Conservation (phyloP, 352 stramenopile species). For the Pythium pyrilobum region DNA sequence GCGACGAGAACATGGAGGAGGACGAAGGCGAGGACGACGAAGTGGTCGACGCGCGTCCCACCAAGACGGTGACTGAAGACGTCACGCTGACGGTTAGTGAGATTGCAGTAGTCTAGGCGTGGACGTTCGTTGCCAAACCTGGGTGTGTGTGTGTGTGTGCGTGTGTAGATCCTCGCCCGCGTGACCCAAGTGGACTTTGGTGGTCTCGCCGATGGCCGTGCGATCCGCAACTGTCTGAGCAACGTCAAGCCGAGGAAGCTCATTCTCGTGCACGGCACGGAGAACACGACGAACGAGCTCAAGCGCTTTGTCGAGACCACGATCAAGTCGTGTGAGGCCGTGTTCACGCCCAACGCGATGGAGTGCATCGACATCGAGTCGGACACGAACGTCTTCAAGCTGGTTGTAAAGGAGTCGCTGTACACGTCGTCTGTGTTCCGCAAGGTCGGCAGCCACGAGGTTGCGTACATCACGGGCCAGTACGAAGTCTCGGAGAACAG, state of each 20-base stretch:
- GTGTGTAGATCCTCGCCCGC: conserved; percentile 55
- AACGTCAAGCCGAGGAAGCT: conserved; percentile 88
- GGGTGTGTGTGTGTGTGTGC: no score
- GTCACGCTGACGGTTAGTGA: conserved; percentile 47
- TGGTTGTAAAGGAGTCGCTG: conserved; percentile 81
- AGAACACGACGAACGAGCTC: conserved; percentile 71
- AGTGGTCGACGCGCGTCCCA: conserved; percentile 58
- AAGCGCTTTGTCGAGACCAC: conserved; percentile 81
- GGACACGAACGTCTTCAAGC: conserved; percentile 88
- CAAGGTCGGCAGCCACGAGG: conserved; percentile 82
- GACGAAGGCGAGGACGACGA: conserved; percentile 38
- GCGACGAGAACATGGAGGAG: conserved; percentile 69
- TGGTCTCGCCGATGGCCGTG: conserved; percentile 72
- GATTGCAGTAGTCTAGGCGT: no score
- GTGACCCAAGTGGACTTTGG: conserved; percentile 84
- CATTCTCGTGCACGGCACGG: conserved; percentile 82
- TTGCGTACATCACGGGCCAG: conserved; percentile 80
- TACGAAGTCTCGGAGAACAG: conserved; percentile 63
- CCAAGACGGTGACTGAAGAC: conserved; percentile 74
- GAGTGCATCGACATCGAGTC: conserved; percentile 90
- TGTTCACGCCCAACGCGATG: conserved; percentile 84
- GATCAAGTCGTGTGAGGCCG: conserved; percentile 79
- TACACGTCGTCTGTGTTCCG: conserved; percentile 81
- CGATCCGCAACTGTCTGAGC: conserved; percentile 84
- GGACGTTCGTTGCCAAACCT: no score